phyloP scores from a whole-genome alignment of 441 rosid genomes.

The Macaranga tanarius region DNA sequence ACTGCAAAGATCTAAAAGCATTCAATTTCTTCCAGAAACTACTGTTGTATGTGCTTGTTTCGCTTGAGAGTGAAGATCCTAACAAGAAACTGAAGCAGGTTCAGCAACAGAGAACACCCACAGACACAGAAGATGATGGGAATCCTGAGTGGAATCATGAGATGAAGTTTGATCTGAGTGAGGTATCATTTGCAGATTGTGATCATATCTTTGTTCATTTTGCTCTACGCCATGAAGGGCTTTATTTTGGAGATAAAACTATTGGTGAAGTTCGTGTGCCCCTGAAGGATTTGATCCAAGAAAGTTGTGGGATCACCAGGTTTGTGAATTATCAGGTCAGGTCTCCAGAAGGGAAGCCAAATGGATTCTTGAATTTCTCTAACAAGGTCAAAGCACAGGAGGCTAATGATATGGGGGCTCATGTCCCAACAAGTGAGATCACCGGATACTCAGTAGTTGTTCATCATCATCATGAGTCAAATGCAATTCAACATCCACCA shows the following conservation, averaged over 20 bases:
- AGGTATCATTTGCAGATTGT: conserved; percentile 21
- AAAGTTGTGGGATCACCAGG: conserved; percentile 35
- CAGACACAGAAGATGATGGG: conserved; percentile 51
- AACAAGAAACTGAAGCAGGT: conserved; percentile 27
- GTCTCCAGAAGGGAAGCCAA: conserved; percentile 45
- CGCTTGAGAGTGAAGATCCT: conserved; percentile 34
- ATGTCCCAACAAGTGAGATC: conserved; percentile 16
- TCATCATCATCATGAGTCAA: conserved; percentile 21
- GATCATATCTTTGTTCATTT: conserved; percentile 38
- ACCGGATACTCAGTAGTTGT: conserved; percentile 34
- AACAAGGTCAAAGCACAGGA: conserved; percentile 32
- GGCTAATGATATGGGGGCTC: conserved; percentile 9
- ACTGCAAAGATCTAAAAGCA: conserved; percentile 41
- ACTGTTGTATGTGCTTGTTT: conserved; percentile 39
- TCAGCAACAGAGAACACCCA: conserved; percentile 40
- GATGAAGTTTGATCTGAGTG: conserved; percentile 41
- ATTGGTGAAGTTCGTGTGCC: conserved; percentile 59
- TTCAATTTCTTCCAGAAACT: conserved; percentile 72
- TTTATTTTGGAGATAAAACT: conserved; percentile 52
- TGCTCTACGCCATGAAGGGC: conserved; percentile 50
- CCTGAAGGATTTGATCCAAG: conserved; percentile 39
- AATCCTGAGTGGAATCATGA: conserved; percentile 61
- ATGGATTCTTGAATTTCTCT: conserved; percentile 53
- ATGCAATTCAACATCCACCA: conserved; percentile 20
- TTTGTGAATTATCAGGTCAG: conserved; percentile 51